phyloP scores from a whole-genome alignment of 2,329 filamentous ascomycete species.

The Erysiphe neolycopersici region DNA sequence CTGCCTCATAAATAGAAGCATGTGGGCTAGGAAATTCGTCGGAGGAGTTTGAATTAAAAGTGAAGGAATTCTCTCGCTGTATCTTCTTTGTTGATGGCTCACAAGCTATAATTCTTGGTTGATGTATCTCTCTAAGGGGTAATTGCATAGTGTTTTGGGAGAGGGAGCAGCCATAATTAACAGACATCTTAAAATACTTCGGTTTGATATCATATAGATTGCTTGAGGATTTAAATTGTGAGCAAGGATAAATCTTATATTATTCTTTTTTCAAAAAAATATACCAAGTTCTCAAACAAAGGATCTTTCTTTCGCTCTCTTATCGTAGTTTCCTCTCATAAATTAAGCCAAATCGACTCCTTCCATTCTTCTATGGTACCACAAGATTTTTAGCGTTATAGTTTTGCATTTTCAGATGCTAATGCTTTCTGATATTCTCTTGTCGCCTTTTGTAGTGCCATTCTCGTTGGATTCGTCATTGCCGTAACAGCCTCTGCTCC shows the following conservation, averaged over 20 bases:
- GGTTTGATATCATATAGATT: neutral
- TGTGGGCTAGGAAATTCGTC: conserved; percentile 15
- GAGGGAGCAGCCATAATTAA: neutral
- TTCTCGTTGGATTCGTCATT: conserved; percentile 47
- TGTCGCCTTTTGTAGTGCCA: conserved; percentile 42
- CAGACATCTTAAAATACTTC: neutral
- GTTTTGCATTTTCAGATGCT: conserved; percentile 25
- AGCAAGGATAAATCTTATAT: neutral
- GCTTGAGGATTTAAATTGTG: neutral
- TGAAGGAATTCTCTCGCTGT: conserved; percentile 12
- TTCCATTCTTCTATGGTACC: neutral
- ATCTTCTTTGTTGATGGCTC: conserved; percentile 6
- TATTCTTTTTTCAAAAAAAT: neutral
- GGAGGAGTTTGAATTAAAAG: conserved; percentile 14
- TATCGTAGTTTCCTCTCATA: neutral
- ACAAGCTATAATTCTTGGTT: conserved; percentile 3
- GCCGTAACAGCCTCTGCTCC: conserved; percentile 50
- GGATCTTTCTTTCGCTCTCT: neutral
- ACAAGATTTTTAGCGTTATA: neutral
- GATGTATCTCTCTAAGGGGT: conserved; percentile 4
- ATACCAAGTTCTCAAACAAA: neutral
- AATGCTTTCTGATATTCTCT: conserved; percentile 46
- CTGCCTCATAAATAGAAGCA: conserved; percentile 16
- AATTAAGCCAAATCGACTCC: neutral
- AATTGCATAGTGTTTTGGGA: neutral